A percentile compares a stretch with the other conserved stretches of the same genome.
Conservation (phyloP, 1,139 yeast species). For the Yamadazyma sp. region DNA sequence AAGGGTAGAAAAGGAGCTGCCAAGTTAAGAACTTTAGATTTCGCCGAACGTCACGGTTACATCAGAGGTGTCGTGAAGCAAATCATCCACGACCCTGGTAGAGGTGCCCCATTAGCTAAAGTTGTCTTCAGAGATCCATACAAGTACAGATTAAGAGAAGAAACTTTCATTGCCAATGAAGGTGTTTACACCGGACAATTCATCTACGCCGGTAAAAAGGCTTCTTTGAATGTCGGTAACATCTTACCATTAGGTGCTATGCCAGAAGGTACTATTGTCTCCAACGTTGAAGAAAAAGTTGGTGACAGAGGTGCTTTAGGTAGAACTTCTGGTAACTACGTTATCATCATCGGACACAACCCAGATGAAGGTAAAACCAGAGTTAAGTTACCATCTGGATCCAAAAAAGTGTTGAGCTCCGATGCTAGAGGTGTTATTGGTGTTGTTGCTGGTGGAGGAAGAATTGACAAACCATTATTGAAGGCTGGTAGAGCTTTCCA, state of each 20-base stretch:
- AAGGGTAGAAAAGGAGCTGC: conserved; percentile 99
- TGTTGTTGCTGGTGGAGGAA: conserved; percentile 99
- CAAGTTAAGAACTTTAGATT: conserved; percentile 96
- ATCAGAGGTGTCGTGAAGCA: conserved; percentile 97
- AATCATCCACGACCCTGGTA: conserved; percentile 96
- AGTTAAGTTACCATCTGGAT: conserved; percentile 98
- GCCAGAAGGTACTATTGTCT: conserved; percentile 99
- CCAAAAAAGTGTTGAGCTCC: conserved; percentile 93
- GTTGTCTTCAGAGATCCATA: conserved; percentile 99
- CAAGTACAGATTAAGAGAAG: conserved; percentile 97
- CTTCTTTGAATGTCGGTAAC: conserved; percentile 96
- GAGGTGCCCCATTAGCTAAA: conserved; percentile 99
- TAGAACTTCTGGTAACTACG: conserved; percentile 99
- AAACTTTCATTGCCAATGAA: conserved; percentile 98
- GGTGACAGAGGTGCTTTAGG: conserved; percentile 99
- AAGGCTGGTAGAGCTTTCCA: conserved; percentile 99
- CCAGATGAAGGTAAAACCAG: conserved; percentile 98
- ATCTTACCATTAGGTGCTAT: conserved; percentile 94
- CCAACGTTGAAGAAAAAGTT: conserved; percentile 98
- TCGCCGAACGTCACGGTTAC: conserved; percentile 98
- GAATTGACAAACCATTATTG: conserved; percentile 98
- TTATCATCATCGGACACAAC: conserved; percentile 98
- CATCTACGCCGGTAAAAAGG: conserved; percentile 98
- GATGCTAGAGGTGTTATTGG: conserved; percentile 99
- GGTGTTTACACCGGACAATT: conserved; percentile 99